phyloP scores from a whole-genome alignment of 2,329 filamentous ascomycete genomes.

The Pseudocercospora ulei region DNA sequence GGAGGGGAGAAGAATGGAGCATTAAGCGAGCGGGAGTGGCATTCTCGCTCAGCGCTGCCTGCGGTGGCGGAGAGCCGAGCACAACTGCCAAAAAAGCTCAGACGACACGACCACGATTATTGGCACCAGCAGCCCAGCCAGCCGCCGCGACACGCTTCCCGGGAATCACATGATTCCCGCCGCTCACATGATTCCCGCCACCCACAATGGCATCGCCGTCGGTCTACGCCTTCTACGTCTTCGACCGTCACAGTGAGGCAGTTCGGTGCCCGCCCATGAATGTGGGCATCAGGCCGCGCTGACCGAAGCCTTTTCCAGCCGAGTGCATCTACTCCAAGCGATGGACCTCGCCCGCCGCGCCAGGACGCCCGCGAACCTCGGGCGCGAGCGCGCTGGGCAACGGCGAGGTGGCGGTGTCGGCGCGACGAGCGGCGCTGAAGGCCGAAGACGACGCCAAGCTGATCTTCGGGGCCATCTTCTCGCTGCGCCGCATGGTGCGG shows the following conservation, averaged over 20 bases:
- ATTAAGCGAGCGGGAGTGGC: slow-evolving; percentile 8
- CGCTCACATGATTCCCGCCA: slow-evolving; percentile 1
- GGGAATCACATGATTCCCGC: slow-evolving; percentile 4
- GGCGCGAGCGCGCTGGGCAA: slow-evolving; percentile 12
- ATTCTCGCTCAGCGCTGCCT: slow-evolving; percentile 5
- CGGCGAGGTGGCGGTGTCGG: slow-evolving; percentile 14
- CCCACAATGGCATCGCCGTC: slow-evolving; percentile 51
- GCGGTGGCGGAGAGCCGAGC: not conserved
- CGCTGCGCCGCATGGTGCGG: slow-evolving; percentile 88
- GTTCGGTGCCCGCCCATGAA: slow-evolving; percentile 3
- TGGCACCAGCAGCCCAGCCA: too few species aligned
- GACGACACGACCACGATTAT: too few species aligned
- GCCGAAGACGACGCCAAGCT: slow-evolving; percentile 80
- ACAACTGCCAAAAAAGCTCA: too few species aligned
- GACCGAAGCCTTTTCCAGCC: slow-evolving; percentile 46
- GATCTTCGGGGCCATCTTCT: slow-evolving; percentile 94
- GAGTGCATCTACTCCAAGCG: slow-evolving; percentile 93
- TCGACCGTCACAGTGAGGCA: slow-evolving; percentile 84
- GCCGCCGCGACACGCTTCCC: too few species aligned
- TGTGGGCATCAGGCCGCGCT: slow-evolving; percentile 1
- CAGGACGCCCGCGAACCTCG: slow-evolving; percentile 10
- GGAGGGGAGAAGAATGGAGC: slow-evolving; percentile 1
- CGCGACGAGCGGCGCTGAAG: slow-evolving; percentile 19
- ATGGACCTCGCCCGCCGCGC: slow-evolving; percentile 50
- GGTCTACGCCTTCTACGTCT: slow-evolving; percentile 97